Base-by-base conservation (phyloP, 2,329 filamentous ascomycete genomes). In the Ophiostoma sp. region DNA sequence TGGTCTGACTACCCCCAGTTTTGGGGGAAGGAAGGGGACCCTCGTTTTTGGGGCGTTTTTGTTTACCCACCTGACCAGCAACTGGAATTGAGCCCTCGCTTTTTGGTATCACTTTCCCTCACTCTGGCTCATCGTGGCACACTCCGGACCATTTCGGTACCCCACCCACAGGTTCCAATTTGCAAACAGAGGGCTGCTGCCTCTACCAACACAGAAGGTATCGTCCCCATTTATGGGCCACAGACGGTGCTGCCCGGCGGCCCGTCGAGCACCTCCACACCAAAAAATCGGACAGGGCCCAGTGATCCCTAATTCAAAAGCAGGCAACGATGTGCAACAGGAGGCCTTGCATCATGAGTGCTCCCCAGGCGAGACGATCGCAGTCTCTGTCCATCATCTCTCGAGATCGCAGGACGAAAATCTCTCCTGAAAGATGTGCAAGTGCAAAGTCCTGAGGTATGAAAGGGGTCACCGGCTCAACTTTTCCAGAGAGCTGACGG, bases 161-260 rank as follows among this genome's bases (percentile, higher is more conserved):
- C 61, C 36, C 61, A 45, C 5, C 28, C 36, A 7, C 22, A 28
- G 36, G 61, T 45, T 45, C 36, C 36, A 28, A 25, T 25, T 17
- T 63, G 25, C 22, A 9, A 8, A 17, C 31, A 39, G 31, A 63
- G 2, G 31, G 19, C 31, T 39, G 31, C 59, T 64, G 33, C 19
- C n/a, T 64, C 33, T 42, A 42, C 33, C 33, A 66, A 8, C 36
- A 7, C 19, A 3, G 0, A 5, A 42, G 9, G 36, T 66, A 45
- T 8, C 61, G 17, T 22, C 15, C 11, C 22, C 31, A 25, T 69
- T 69, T 69, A 69, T 55, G 66, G 66, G 45, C 66, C 19, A 15
- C 17, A 55, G 11, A 69, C 48, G 66, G 66, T 69, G 45, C 48
- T 69, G 31, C 66, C 64, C 48, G 66, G 66, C 66, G 66, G 66